Evolutionary conservation across 2,329 filamentous ascomycete species (phyloP), one percentile per base, ranked within the genome.

Genomic region (Diaporthe velutina): DNA sequence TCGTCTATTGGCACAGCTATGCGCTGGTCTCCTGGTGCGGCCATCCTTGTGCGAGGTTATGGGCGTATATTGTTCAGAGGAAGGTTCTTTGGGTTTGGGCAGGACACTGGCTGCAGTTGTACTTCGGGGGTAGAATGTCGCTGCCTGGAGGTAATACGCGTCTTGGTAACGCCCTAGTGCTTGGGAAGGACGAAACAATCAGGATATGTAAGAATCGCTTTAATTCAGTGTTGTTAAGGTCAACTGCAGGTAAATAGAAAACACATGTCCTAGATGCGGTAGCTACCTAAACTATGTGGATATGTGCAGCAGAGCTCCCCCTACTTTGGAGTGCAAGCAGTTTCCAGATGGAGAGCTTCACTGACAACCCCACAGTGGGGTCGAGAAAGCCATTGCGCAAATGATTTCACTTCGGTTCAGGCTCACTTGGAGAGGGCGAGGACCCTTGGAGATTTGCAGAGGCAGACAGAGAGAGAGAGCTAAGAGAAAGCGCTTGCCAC

Each of bases 1-100:
- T 98, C 93, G 82, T 98, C 95, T 78, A 99, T 93, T 58, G 96
- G 95, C 75, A 99, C 97, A 80, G 88, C 88, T 78, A 93, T 92
- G 61, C 91, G 87, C 80, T 93, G 90, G 71, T 93, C 91, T 78
- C 84, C 80, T 48, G 91, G 91, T 42, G 90, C 90, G 25, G 90
- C 90, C 91, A 93, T 93, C 17, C 76, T 81, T 71, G 42, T 73
- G 40, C 82, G 35, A 61, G 48, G 9, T 40, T 42, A 19, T 25
- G 28, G 17, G 57, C 61, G 33, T 42, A 42, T 19, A 8, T 8
- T 25, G 30, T 8, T 54, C 33, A 68, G n/a, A 40, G n/a, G 0
- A 10, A 54, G 76, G 17, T 70, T 42, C n/a, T 8, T 54, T 8
- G 28, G n/a, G 6, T 30, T 64, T 8, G 57, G 45, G 40, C 33